A percentile compares a stretch with the other conserved stretches of the same genome.
Conservation (phyloP, 176 grass and related monocot species). For the Cenchrus purpureus region DNA sequence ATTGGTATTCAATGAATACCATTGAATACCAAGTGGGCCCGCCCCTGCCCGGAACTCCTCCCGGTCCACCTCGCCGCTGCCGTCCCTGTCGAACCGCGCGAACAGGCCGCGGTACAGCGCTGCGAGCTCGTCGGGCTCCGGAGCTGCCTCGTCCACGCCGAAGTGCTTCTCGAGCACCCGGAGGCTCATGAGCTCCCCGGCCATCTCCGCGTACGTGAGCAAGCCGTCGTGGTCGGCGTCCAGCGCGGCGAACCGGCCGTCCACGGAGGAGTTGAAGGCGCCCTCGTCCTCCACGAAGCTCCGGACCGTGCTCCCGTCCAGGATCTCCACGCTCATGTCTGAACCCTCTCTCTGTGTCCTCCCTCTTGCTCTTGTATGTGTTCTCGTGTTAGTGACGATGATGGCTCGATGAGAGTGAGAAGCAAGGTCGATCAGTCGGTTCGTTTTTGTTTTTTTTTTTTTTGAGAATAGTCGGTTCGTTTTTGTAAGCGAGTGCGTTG, state of each 20-base stretch:
- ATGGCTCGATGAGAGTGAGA: no score
- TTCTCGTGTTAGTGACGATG: no score
- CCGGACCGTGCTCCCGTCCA: conserved; percentile 53
- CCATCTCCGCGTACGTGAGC: conserved; percentile 62
- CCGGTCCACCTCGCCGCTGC: conserved; percentile 53
- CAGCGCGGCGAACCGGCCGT: conserved; percentile 54
- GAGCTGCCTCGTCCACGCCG: conserved; percentile 45
- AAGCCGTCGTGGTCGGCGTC: conserved; percentile 51
- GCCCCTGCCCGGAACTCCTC: conserved; percentile 51
- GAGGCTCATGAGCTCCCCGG: conserved; percentile 58
- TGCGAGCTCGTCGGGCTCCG: conserved; percentile 23
- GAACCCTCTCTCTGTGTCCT: no score
- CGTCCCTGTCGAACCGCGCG: conserved; percentile 59
- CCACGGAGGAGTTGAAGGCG: conserved; percentile 55
- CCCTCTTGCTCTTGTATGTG: no score
- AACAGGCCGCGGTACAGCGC: conserved; percentile 53
- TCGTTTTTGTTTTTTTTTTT: no score
- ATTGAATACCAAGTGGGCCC: no score
- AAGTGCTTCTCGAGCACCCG: conserved; percentile 55
- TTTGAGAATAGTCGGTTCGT: no score
- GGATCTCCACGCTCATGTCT: conserved; percentile 63
- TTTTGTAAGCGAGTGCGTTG: no score
- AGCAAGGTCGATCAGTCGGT: no score
- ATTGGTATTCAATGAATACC: no score
- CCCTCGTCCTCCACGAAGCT: conserved; percentile 63